A percentile compares a stretch with the other conserved stretches of the same genome.
These are phyloP conservation scores for Apocynum venetum DNA, from an alignment of 257 asterid species.

Conservation along the genomic window DNA sequence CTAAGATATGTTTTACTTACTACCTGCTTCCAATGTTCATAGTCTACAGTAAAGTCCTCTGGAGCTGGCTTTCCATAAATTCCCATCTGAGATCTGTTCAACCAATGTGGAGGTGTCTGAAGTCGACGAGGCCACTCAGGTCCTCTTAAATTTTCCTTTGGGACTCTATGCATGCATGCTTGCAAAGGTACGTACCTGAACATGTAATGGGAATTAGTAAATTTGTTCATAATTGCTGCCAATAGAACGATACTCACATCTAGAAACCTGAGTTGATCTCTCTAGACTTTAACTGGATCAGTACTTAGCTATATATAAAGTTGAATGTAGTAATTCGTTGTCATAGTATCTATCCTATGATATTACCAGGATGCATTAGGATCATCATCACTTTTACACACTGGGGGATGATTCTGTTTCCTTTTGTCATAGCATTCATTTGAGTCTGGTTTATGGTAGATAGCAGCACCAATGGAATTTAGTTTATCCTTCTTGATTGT, in stretches of 20 bases:
- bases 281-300: background rate
- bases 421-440: conserved; percentile 74
- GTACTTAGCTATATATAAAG: background rate
- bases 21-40: conserved; percentile 61
- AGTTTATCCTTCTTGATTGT: conserved; percentile 61
- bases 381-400: conserved; percentile 72
- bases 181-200: conserved; percentile 82
- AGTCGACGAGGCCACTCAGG: conserved; percentile 76
- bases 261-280: background rate
- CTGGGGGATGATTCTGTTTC: conserved; percentile 49
- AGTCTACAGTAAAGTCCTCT: conserved; percentile 68
- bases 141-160: conserved; percentile 63
- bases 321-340: background rate
- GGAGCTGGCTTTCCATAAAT: conserved; percentile 79
- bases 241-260: background rate
- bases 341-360: background rate
- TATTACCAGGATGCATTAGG: conserved; percentile 88
- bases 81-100: conserved; percentile 62
- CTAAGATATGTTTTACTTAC: conserved; percentile 52
- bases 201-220: conserved; percentile 1
- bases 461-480: conserved; percentile 66
- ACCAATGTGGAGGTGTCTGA: conserved; percentile 69
- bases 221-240: background rate
- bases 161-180: conserved; percentile 69
- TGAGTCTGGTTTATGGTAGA: conserved; percentile 73